Evolutionary conservation across 2,329 filamentous ascomycete species (phyloP), one percentile per base, ranked within the genome.

Genomic region (Cladosporium halotolerans): DNA sequence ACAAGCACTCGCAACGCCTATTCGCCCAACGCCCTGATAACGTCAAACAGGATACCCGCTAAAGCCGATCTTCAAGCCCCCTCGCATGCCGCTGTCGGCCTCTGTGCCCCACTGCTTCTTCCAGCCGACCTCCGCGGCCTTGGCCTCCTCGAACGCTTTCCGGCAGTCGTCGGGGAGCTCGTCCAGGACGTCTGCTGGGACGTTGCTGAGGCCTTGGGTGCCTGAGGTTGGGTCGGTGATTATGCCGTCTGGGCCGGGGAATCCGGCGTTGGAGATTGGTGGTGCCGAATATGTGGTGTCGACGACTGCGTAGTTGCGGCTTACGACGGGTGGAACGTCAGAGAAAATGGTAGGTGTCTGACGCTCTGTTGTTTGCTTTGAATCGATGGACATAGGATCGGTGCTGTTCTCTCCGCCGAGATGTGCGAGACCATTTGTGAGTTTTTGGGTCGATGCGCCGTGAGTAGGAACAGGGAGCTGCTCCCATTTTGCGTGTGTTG

Each of bases 401-500:
- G 46, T 38, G 14, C 54, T 40, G 42, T 58, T 55, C 38, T 58
- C 43, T 9, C 40, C 36, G 33, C 44, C 48, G 14, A 38, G 28
- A 13, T 45, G 36, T 31, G 53, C 39, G 14, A 48, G 53, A 41
- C 55, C 58, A 40, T 60, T 59, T 11, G 54, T 51, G 40, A 51
- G 34, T 28, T 38, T 31, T 55, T 50, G 28, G 55, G 55, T 64
- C 67, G 42, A 58, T 64, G 52, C 66, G 60, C 18, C 47, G 51
- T 14, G 23, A 41, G 32, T 52, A 51, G 19, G 55, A 39, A 76
- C 73, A 2, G 79, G 69, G 2, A 95, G 76, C 56, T 86, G 82
- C 71, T 93, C 88, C 75, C 91, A 90, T 55, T 85, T 84, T 9
- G 84, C 89, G 62, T 89, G 88, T 2, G 89, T 93, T 2, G 93